Percentiles rank a stretch among this genome's conserved stretches.
Evolutionary conservation across 1,139 yeast genomes (phyloP).

Genomic region (Arxiozyma slooffiae): DNA sequence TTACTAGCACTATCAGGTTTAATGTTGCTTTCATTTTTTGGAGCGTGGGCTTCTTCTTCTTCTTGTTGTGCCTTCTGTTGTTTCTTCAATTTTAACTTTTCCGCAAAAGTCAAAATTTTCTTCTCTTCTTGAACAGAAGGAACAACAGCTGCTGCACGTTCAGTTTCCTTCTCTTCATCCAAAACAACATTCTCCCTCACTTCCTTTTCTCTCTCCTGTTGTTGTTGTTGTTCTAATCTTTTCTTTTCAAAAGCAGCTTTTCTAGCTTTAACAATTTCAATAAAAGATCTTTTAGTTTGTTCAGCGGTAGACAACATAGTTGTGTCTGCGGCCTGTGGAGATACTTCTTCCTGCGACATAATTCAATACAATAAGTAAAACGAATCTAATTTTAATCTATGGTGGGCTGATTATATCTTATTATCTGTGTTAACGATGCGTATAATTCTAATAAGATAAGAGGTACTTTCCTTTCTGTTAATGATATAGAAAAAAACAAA

Average conservation of each 20-base stretch:
- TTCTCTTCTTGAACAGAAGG: too few relatives aligned
- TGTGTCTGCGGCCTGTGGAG: background rate
- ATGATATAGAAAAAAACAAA: too few relatives aligned
- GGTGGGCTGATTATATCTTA: too few relatives aligned
- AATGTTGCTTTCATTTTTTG: background rate
- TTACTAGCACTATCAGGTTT: background rate
- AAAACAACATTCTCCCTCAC: slow-evolving; percentile 8
- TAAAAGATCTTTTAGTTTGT: slow-evolving; percentile 14
- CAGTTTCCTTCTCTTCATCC: background rate
- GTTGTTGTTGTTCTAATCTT: slow-evolving; percentile 9
- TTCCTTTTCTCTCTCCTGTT: slow-evolving; percentile 6
- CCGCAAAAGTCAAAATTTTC: slow-evolving; percentile 10
- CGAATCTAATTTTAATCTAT: too few relatives aligned
- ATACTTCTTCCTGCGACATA: slow-evolving; percentile 1
- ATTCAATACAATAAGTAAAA: too few relatives aligned
- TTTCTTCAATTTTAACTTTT: slow-evolving; percentile 9
- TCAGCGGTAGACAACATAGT: slow-evolving; percentile 11
- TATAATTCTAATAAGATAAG: too few relatives aligned
- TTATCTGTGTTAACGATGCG: too few relatives aligned
- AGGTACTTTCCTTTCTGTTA: too few relatives aligned
- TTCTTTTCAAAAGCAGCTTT: slow-evolving; percentile 21
- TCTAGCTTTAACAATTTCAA: slow-evolving; percentile 22
- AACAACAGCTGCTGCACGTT: too few relatives aligned
- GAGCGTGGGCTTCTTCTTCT: background rate
- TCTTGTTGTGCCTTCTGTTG: slow-evolving; percentile 4